phyloP scores from a whole-genome alignment of 2,329 filamentous ascomycete genomes.

The Cryphonectria radicalis region DNA sequence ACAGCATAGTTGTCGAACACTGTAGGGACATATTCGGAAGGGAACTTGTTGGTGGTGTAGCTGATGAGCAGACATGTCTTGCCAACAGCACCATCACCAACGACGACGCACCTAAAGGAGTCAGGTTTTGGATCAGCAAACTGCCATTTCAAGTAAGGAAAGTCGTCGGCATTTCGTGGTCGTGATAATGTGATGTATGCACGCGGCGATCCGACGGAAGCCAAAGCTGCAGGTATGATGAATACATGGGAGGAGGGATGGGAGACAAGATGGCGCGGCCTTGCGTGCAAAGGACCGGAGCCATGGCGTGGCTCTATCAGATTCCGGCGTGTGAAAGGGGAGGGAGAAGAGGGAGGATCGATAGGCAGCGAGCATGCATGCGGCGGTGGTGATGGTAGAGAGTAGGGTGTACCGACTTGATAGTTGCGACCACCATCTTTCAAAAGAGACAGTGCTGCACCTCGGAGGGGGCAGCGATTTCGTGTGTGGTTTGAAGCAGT shows the following conservation, averaged over 20 bases:
- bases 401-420: conserved; percentile 56
- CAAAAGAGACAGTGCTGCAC: conserved; percentile 44
- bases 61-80: conserved; percentile 99
- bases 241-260: conserved; percentile 4
- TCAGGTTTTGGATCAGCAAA: conserved; percentile 28
- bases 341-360: conserved; percentile 10
- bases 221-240: conserved; percentile 10
- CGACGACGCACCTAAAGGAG: conserved; percentile 84
- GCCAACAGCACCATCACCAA: conserved; percentile 98
- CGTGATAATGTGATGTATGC: conserved; percentile 17
- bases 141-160: conserved; percentile 5
- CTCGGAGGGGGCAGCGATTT: conserved; percentile 42
- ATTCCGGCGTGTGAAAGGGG: not conserved
- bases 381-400: conserved; percentile 1
- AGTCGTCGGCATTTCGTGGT: conserved; percentile 15
- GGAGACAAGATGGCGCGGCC: conserved; percentile 2
- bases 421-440: conserved; percentile 67
- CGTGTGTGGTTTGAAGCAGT: conserved; percentile 24
- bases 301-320: conserved; percentile 1
- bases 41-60: conserved; percentile 99
- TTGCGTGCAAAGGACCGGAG: not conserved
- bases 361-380: not conserved
- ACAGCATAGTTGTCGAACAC: conserved; percentile 99
- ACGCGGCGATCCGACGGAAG: conserved; percentile 20
- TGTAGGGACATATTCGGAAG: conserved; percentile 98